phyloP scores from a whole-genome alignment of 108 stramenopile genomes.

The Cyclotella choctawhatcheeana region DNA sequence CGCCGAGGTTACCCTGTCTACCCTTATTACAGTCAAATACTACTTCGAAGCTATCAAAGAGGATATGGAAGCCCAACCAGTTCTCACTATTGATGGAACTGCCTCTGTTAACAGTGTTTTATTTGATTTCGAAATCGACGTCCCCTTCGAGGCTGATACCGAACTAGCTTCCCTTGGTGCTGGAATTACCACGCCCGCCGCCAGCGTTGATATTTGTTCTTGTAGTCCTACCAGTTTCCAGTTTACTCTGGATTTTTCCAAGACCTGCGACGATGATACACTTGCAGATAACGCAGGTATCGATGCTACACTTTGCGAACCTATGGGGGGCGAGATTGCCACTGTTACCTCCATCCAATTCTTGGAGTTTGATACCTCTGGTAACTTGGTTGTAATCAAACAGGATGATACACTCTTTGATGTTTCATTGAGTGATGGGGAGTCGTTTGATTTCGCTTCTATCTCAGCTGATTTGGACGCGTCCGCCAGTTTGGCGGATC shows the following conservation, averaged over 20 bases:
- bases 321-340: background rate
- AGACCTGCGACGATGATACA: constrained; percentile 16
- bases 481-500: constrained; percentile 3
- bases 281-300: constrained; percentile 23
- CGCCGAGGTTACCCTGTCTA: constrained; percentile 5
- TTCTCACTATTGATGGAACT: background rate
- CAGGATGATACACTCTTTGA: constrained; percentile 35
- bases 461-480: constrained; percentile 32
- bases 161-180: constrained; percentile 9
- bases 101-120: background rate
- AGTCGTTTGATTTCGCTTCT: constrained; percentile 15
- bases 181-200: background rate
- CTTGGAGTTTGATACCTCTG: constrained; percentile 42
- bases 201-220: constrained; percentile 5
- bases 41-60: constrained; percentile 8
- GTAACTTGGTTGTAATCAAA: constrained; percentile 33
- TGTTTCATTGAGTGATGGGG: constrained; percentile 23
- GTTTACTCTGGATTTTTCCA: constrained; percentile 15
- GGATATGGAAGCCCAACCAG: background rate
- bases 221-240: constrained; percentile 29
- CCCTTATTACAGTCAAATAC: constrained; percentile 4
- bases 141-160: constrained; percentile 8
- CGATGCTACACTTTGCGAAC: constrained; percentile 6
- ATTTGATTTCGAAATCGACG: background rate
- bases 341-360: constrained; percentile 26